Evolutionary conservation across 2,329 filamentous ascomycete species (phyloP).

Genomic region (Calonectria henricotiae): DNA sequence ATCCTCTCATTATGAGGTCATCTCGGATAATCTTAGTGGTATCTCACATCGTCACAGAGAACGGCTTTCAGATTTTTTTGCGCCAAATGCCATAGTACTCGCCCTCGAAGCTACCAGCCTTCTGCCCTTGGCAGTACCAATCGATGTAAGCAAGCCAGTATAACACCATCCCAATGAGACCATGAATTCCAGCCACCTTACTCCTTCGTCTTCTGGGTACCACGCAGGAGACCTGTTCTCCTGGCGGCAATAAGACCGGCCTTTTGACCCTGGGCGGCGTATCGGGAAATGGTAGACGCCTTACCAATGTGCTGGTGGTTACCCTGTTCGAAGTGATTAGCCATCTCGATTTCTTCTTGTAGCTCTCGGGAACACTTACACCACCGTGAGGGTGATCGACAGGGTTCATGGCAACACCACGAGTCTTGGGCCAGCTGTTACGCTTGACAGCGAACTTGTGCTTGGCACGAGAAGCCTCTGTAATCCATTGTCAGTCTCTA

Average conservation of each 20-base stretch:
- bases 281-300: conserved; percentile 98
- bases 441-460: conserved; percentile 99
- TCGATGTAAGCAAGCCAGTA: conserved; percentile 75
- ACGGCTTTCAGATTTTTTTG: conserved; percentile 59
- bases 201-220: conserved; percentile 99
- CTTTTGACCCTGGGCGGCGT: conserved; percentile 99
- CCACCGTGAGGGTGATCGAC: conserved; percentile 99
- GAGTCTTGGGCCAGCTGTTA: conserved; percentile 99
- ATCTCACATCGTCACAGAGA: conserved; percentile 53
- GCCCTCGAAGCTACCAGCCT: conserved; percentile 66
- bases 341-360: conserved; percentile 51
- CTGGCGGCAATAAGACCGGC: conserved; percentile 99
- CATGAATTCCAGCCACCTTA: conserved; percentile 73
- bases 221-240: conserved; percentile 99
- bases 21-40: conserved; percentile 50
- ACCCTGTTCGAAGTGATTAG: conserved; percentile 74
- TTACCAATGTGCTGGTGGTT: conserved; percentile 99
- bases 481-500: conserved; percentile 61
- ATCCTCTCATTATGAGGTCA: conserved; percentile 45
- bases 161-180: conserved; percentile 78
- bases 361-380: conserved; percentile 67
- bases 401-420: conserved; percentile 99
- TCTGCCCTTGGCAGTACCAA: conserved; percentile 67
- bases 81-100: conserved; percentile 68
- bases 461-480: conserved; percentile 99